These are phyloP conservation scores for Puccinia hordei DNA, from an alignment of 1,284 basidiomycete species.

Conservation along the genomic window DNA sequence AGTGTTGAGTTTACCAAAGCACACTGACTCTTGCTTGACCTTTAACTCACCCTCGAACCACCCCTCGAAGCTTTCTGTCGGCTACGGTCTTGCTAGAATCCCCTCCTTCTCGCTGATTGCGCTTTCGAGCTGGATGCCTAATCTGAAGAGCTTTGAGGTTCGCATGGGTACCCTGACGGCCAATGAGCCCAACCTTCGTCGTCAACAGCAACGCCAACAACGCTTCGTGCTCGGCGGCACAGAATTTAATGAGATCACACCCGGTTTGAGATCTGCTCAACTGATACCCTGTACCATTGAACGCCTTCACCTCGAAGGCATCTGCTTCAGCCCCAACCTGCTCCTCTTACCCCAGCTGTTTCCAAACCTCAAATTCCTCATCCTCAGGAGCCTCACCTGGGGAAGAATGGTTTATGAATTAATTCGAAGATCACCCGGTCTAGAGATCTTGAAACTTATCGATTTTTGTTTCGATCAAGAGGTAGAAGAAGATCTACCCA, in stretches of 20 bases:
- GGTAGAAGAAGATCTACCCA: constrained; percentile 44
- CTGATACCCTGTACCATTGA: constrained; percentile 27
- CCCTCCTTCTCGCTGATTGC: constrained; percentile 34
- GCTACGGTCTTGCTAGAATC: constrained; percentile 11
- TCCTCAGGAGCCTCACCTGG: constrained; percentile 31
- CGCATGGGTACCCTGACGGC: neutral
- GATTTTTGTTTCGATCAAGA: constrained; percentile 38
- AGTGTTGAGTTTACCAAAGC: constrained; percentile 3
- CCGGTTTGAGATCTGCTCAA: constrained; percentile 9
- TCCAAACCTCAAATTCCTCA: neutral
- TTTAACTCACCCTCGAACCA: neutral
- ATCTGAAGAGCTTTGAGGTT: constrained; percentile 33
- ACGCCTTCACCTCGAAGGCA: constrained; percentile 20
- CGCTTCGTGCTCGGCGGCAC: constrained; percentile 19
- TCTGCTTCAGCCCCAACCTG: constrained; percentile 25
- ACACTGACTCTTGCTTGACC: constrained; percentile 22
- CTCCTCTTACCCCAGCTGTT: constrained; percentile 36
- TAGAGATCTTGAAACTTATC: constrained; percentile 17
- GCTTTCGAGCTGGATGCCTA: constrained; percentile 40
- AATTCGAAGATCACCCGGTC: neutral
- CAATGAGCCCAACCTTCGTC: constrained; percentile 9
- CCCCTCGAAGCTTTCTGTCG: constrained; percentile 28
- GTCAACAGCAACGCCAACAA: constrained; percentile 20
- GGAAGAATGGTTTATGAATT: constrained; percentile 32
- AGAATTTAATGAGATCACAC: constrained; percentile 26